Base-by-base conservation (phyloP, 108 stramenopile species). In the Nitzschia sp. region DNA sequence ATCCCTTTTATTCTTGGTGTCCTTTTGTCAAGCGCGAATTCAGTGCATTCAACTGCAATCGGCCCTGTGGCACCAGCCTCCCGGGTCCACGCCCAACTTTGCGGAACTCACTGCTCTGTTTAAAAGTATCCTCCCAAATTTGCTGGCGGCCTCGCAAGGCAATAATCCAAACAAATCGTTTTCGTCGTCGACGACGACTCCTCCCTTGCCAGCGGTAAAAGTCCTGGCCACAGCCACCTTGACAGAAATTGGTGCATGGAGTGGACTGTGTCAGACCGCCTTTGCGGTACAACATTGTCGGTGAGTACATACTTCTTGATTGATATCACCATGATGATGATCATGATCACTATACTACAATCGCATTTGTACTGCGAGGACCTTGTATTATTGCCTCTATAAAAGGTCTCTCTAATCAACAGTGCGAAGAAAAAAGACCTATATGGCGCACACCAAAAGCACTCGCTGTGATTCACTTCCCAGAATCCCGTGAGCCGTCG, bases 401-500 rank as follows among this genome's bases (percentile, higher is more conserved):
- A 45, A 48, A 36, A 48, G 69, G 30, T 29, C 36, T 45, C 73
- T 74, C 73, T 56, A 74, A 74, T 74, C 73, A 38, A 60, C 28
- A 35, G 58, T 66, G 73, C 73, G 58, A 58, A 74, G 65, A 74
- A 5, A n/a, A n/a, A n/a, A n/a, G n/a, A n/a, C n/a, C n/a, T 23
- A 59, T 47, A 45, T 26, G 29, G 50, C 33, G 64, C 58, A 28
- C 63, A 66, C 65, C 54, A 74, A 74, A 74, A 74, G 73, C 73
- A 74, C 73, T 74, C 35, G 65, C 58, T 66, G 73, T 66, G 73
- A 57, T 54, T 67, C 59, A 36, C 29, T 2, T 28, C 54, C 73
- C 31, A 74, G 64, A 45, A 54, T 74, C 73, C 73, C 23, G 53
- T n/a, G 73, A 74, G 73, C 73, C 73, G 73, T 74, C 73, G 73